Evolutionary conservation across 2,329 filamentous ascomycete species (phyloP).

Genomic region (Clarireedia homoeocarpa): DNA sequence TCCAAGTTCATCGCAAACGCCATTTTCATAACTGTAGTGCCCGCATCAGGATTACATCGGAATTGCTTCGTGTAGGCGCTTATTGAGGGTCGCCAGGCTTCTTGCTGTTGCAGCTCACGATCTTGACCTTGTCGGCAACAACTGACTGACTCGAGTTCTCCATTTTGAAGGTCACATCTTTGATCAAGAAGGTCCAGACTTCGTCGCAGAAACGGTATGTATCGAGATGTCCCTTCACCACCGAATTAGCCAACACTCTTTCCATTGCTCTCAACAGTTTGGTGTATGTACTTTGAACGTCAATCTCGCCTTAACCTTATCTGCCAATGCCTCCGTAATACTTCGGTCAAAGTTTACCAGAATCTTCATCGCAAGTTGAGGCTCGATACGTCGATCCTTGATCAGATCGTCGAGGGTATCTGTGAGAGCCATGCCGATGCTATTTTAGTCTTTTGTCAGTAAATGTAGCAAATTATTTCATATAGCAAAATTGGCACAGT

Average conservation of each 20-base stretch:
- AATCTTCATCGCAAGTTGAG: conserved; percentile 97
- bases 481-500: conserved; percentile 35
- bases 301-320: conserved; percentile 84
- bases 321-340: conserved; percentile 83
- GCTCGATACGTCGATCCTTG: conserved; percentile 89
- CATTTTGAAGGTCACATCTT: conserved; percentile 98
- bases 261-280: not conserved
- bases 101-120: conserved; percentile 96
- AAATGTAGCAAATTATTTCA: conserved; percentile 17
- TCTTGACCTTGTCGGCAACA: conserved; percentile 89
- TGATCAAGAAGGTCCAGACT: conserved; percentile 98
- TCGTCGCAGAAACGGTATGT: conserved; percentile 99
- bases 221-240: conserved; percentile 76
- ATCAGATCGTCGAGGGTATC: conserved; percentile 97
- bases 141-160: conserved; percentile 66
- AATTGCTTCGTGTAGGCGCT: not conserved
- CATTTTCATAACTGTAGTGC: not conserved
- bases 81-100: conserved; percentile 50
- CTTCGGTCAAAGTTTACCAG: conserved; percentile 90
- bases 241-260: conserved; percentile 16
- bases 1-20: not conserved
- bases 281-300: conserved; percentile 77
- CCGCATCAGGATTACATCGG: too few species aligned
- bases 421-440: conserved; percentile 86
- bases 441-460: conserved; percentile 36